Evolutionary conservation across 2,329 filamentous ascomycete species (phyloP).

Genomic region (Pseudogymnoascus sp.): DNA sequence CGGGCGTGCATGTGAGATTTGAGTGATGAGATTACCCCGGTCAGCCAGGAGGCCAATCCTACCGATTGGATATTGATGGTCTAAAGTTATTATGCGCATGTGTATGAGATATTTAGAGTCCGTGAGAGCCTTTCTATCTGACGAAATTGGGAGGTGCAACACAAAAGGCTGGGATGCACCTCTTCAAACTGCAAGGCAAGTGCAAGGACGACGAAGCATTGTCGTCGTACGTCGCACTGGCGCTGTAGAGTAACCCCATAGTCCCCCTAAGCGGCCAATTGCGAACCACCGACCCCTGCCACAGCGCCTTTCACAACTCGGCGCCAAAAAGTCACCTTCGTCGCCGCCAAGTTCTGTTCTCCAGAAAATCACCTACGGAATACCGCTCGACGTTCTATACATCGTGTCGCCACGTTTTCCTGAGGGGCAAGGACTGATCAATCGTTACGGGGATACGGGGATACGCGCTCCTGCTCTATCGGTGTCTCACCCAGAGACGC

Average conservation of each 20-base stretch:
- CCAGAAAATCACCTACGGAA: conserved; percentile 40
- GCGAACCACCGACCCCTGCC: neutral
- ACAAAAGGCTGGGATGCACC: conserved; percentile 24
- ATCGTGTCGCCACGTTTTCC: conserved; percentile 2
- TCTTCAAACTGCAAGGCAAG: conserved; percentile 25
- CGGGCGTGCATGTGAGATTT: neutral
- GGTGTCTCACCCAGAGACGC: conserved; percentile 2
- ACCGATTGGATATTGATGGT: neutral
- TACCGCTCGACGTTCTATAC: conserved; percentile 3
- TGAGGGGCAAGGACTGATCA: neutral
- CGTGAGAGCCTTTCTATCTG: neutral
- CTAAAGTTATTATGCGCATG: neutral
- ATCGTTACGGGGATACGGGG: conserved; percentile 4
- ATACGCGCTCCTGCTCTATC: conserved; percentile 2
- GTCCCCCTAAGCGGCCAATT: neutral
- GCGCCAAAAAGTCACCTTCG: neutral
- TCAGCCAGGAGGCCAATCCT: neutral
- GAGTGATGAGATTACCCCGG: neutral
- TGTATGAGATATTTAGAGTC: conserved; percentile 8
- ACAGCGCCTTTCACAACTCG: neutral
- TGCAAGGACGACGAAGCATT: conserved; percentile 13
- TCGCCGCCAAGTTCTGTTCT: conserved; percentile 36
- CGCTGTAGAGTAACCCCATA: conserved; percentile 6
- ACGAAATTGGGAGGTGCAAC: conserved; percentile 11
- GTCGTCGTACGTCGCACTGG: conserved; percentile 4